Base-by-base conservation (phyloP, 345 rosid genomes). In the Linum tenue region DNA sequence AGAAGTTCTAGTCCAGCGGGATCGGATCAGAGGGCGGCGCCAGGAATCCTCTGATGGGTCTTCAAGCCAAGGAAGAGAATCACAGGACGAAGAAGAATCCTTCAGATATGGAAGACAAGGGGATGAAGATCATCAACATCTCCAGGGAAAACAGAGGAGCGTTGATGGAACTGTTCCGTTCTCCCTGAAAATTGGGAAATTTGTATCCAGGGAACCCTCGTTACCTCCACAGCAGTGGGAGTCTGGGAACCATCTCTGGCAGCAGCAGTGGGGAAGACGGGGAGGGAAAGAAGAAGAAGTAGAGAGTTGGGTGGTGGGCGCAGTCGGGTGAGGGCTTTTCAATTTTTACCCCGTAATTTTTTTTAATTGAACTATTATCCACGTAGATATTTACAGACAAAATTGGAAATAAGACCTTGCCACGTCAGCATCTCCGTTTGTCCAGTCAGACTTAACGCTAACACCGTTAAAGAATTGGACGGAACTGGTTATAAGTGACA, bases 111-210 rank as follows among this genome's bases (percentile, higher is more conserved):
- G 86, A 85, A 14, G 79, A 73, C 56, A 41, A 16, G 3, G 77
- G 86, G 7, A 60, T 80, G 74, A 77, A 82, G 71, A 76, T 90
- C 42, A 83, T 94, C 22, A 94, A 92, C 62, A 77, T 94, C 60
- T 86, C 97, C 10, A 96, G 99, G 11, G 92, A 90, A 60, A 94
- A 94, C 83, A 86, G 75, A 78, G 99, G 99, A 5, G 99, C 99
- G 40, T 62, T 70, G 55, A 94, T 94, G 99, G 90, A 86, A 78
- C 69, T 94, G 5, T 61, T 75, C 64, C 73, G 65, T 2, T 80
- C 97, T 60, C 84, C 97, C 5, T 57, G 70, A 31, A 74, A 70
- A 55, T 37, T 70, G 14, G 60, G 41, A 0, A 41, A 4, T 41
- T 9, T 48, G 11, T 76, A 69, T 39, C 68, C 66, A 36, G 83